Percentiles rank a stretch among this genome's conserved stretches.
phyloP scores from a whole-genome alignment of 1,139 yeast genomes.

The Hansenula sp. region DNA sequence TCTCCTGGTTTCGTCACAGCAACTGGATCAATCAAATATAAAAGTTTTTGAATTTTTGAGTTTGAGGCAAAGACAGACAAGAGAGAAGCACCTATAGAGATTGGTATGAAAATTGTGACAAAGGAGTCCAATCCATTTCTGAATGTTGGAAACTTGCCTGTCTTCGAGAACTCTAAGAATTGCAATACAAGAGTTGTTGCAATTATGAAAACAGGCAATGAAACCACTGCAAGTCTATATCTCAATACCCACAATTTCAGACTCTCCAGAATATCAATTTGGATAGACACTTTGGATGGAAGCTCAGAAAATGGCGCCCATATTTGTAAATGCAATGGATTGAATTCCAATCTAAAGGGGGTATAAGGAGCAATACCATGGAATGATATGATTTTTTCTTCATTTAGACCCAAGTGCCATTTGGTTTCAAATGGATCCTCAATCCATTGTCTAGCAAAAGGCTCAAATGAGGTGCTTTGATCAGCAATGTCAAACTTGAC shows the following conservation, averaged over 20 bases:
- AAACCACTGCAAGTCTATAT: constrained; percentile 57
- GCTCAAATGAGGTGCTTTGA: constrained; percentile 37
- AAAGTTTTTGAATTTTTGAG: constrained; percentile 23
- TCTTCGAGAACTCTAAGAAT: constrained; percentile 31
- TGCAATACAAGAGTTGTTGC: constrained; percentile 44
- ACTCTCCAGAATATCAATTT: constrained; percentile 30
- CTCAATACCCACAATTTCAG: constrained; percentile 54
- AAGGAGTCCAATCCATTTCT: constrained; percentile 39
- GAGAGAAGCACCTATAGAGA: constrained; percentile 19
- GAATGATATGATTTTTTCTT: constrained; percentile 37
- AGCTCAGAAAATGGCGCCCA: constrained; percentile 25
- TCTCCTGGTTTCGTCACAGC: constrained; percentile 33
- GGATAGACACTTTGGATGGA: constrained; percentile 6
- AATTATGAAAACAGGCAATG: constrained; percentile 50
- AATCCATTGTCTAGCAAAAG: constrained; percentile 64
- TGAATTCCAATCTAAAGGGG: constrained; percentile 37
- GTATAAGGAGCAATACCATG: constrained; percentile 83
- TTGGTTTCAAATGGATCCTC: constrained; percentile 71
- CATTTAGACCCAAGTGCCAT: constrained; percentile 56
- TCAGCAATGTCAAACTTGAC: constrained; percentile 24
- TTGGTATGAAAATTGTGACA: constrained; percentile 23
- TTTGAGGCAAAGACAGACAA: constrained; percentile 37
- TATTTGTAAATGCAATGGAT: constrained; percentile 29
- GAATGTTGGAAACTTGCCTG: constrained; percentile 48
- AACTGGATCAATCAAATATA: constrained; percentile 54